Conservation (phyloP, 345 rosid species). For the Heritiera littoralis region DNA sequence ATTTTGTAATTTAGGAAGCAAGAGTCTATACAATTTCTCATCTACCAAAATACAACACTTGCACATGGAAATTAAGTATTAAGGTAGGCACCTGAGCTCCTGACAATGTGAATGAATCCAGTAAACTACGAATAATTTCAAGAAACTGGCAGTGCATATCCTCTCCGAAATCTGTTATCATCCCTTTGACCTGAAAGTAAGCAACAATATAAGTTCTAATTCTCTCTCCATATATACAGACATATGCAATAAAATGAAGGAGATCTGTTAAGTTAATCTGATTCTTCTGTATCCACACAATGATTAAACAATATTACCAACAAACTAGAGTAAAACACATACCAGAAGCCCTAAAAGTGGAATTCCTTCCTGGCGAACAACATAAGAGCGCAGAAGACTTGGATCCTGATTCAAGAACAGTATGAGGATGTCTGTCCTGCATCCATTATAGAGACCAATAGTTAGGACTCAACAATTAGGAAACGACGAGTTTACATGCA, state of each 20-base stretch:
- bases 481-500: not conserved
- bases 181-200: constrained; percentile 78
- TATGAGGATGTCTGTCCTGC: constrained; percentile 92
- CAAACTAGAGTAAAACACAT: constrained; percentile 29
- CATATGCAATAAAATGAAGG: not conserved
- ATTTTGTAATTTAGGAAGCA: not conserved
- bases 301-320: constrained; percentile 4
- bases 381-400: constrained; percentile 73
- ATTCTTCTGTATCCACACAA: not conserved
- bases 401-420: constrained; percentile 80
- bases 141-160: constrained; percentile 99
- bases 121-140: constrained; percentile 91
- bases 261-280: not conserved
- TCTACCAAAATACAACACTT: not conserved
- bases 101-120: constrained; percentile 81
- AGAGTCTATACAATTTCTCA: not conserved
- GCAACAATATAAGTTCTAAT: constrained; percentile 16
- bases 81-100: constrained; percentile 66
- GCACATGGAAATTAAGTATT: not conserved
- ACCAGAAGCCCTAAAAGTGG: constrained; percentile 91
- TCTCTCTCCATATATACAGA: constrained; percentile 1
- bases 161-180: constrained; percentile 91
- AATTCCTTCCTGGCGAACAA: constrained; percentile 66
- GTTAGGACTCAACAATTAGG: constrained; percentile 23
- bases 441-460: constrained; percentile 46